Evolutionary conservation across 139 green algal species (phyloP), one percentile per base, ranked within the genome.

Genomic region (Limnomonas spitsbergensis): DNA sequence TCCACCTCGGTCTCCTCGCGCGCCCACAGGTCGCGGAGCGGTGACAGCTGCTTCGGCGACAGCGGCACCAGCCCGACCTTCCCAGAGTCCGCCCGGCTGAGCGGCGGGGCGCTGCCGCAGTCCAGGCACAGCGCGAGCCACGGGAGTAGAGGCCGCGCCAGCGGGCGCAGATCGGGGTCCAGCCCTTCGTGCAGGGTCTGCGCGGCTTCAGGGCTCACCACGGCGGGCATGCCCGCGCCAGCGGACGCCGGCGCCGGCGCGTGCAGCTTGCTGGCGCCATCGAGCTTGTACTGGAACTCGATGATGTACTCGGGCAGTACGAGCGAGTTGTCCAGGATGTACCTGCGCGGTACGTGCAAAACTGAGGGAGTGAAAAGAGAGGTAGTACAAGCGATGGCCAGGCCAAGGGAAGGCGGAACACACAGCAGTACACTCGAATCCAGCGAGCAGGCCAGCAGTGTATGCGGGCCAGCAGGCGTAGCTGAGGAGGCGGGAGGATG

Each of bases 241-340:
- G 20, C 14, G 47, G 47, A 61, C 14, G 47, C 14, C 14, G 14
- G 14, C 14, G 14, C 20, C 14, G 14, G 14, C 14, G 14, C 47
- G 20, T 61, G 47, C 14, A 61, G 47, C 47, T 61, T 61, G 47
- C 47, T 61, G 47, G 14, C 20, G 47, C 47, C 20, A 20, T 61
- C 47, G 14, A 81, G 1, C 0, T 78, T 69, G 34, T 91, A 90
- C 61, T 86, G 77, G 61, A 90, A 92, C 69, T 92, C 89, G 2
- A 94, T 87, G 1, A 94, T 54, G 81, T 93, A 95, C 82, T 95
- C 90, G 6, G 91, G 91, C 67, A 94, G 86, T 29, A 93, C 82
- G 32, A 89, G 47, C 34, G 69, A 29, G 40, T 81, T 79, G 71
- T 93, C 81, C 47, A 93, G 90, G 3, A 93, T 76, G 69, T 89